phyloP scores from a whole-genome alignment of 1,139 yeast species.

The Candida labiduridarum region DNA sequence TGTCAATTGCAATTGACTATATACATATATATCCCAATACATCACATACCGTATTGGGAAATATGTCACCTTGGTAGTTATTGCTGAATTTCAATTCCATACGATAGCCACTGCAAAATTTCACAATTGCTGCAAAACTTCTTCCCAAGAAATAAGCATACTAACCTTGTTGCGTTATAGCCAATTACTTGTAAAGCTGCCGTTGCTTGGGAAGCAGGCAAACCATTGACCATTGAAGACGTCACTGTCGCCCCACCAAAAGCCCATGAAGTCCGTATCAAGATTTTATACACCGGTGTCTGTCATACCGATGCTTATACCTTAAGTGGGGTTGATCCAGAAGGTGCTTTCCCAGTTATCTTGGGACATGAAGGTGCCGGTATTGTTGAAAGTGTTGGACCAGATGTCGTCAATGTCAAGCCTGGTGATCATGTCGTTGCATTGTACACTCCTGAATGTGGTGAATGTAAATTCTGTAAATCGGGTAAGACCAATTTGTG shows the following conservation, averaged over 20 bases:
- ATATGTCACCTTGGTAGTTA: constrained; percentile 10
- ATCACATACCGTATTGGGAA: not conserved
- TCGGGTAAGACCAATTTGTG: constrained; percentile 96
- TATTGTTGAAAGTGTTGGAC: constrained; percentile 88
- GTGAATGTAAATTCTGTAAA: constrained; percentile 91
- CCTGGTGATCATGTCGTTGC: constrained; percentile 91
- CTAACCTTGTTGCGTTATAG: constrained; percentile 28
- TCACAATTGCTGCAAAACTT: not conserved
- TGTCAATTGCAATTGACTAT: not conserved
- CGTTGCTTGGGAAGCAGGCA: constrained; percentile 93
- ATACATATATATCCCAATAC: not conserved
- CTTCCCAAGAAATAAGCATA: not conserved
- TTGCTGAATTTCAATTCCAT: constrained; percentile 1
- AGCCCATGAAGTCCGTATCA: constrained; percentile 96
- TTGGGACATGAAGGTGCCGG: constrained; percentile 99
- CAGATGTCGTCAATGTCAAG: constrained; percentile 83
- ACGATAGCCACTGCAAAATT: too few species aligned
- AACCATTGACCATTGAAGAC: constrained; percentile 84
- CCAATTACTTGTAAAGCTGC: constrained; percentile 93
- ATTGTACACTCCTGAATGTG: constrained; percentile 94
- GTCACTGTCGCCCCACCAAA: constrained; percentile 90
- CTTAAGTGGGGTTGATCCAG: constrained; percentile 91
- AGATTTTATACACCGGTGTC: constrained; percentile 85
- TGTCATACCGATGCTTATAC: constrained; percentile 99
- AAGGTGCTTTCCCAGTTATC: constrained; percentile 90